Conservation (phyloP, 108 stramenopile species). For the Skeletonema potamos region DNA sequence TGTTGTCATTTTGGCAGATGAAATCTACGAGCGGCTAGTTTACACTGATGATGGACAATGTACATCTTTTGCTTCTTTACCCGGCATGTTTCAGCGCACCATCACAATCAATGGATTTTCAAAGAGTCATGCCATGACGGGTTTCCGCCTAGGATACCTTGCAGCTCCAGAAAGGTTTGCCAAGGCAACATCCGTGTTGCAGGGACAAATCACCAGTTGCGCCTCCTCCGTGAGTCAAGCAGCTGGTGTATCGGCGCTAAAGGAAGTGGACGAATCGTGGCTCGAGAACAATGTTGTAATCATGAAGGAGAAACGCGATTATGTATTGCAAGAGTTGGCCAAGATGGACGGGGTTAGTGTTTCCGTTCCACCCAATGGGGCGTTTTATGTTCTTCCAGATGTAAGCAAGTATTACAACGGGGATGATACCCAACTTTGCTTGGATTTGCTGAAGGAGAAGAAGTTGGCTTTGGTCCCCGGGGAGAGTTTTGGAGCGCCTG, state of each 20-base stretch:
- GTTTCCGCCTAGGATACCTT: conserved; percentile 91
- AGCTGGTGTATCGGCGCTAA: conserved; percentile 89
- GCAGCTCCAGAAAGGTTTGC: conserved; percentile 73
- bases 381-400: conserved; percentile 96
- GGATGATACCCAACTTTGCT: conserved; percentile 84
- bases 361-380: conserved; percentile 81
- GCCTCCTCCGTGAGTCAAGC: conserved; percentile 94
- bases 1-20: conserved; percentile 88
- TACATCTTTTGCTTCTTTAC: conserved; percentile 81
- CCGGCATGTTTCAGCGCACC: conserved; percentile 84
- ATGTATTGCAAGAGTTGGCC: conserved; percentile 67
- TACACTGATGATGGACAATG: conserved; percentile 73
- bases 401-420: conserved; percentile 79
- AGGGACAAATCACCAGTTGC: conserved; percentile 93
- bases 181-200: conserved; percentile 80
- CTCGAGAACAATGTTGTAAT: conserved; percentile 67
- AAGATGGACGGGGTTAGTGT: conserved; percentile 70
- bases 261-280: conserved; percentile 67
- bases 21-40: conserved; percentile 96
- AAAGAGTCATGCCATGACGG: conserved; percentile 98
- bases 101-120: conserved; percentile 94
- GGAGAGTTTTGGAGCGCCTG: conserved; percentile 90
- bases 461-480: conserved; percentile 95
- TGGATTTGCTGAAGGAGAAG: conserved; percentile 82
- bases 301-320: conserved; percentile 87